Evolutionary conservation across 163 green algal genomes (phyloP).

Genomic region (Picocystis sp.): DNA sequence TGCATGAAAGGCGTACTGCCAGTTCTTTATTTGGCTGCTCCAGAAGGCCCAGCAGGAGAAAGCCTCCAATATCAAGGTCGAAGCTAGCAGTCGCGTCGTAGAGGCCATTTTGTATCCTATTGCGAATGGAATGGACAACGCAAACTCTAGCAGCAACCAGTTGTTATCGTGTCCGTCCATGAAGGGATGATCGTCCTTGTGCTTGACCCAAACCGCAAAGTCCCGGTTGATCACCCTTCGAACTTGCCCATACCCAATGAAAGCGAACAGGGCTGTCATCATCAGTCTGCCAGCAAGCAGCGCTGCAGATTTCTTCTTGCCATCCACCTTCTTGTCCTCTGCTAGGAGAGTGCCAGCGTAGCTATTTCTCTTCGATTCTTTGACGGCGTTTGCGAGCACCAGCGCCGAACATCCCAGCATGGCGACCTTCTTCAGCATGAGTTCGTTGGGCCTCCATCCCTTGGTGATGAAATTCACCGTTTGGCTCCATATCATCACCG

Average conservation of each 20-base stretch:
- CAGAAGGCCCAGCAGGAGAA: conserved; percentile 33
- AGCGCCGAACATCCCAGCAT: conserved; percentile 27
- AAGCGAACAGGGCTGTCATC: conserved; percentile 26
- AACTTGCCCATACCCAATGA: conserved; percentile 17
- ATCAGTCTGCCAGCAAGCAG: conserved; percentile 23
- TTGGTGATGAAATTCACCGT: conserved; percentile 1
- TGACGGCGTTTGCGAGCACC: conserved; percentile 14
- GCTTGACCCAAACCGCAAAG: neutral
- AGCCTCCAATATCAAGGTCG: conserved; percentile 20
- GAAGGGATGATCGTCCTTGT: conserved; percentile 14
- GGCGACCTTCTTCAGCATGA: conserved; percentile 32
- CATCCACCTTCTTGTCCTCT: neutral
- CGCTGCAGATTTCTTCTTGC: conserved; percentile 21
- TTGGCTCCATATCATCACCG: conserved; percentile 11
- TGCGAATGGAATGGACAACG: conserved; percentile 28
- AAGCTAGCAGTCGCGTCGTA: conserved; percentile 18
- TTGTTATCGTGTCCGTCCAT: conserved; percentile 38
- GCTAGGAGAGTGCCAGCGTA: conserved; percentile 8
- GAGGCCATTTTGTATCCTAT: conserved; percentile 23
- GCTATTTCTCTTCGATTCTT: conserved; percentile 9
- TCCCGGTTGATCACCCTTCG: neutral
- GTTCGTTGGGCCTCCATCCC: conserved; percentile 25
- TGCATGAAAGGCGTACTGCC: conserved; percentile 16
- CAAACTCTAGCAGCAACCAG: conserved; percentile 33
- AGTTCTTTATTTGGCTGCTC: conserved; percentile 7